Evolutionary conservation across 139 green algal genomes (phyloP).

Genomic region (Chlorella sp.): DNA sequence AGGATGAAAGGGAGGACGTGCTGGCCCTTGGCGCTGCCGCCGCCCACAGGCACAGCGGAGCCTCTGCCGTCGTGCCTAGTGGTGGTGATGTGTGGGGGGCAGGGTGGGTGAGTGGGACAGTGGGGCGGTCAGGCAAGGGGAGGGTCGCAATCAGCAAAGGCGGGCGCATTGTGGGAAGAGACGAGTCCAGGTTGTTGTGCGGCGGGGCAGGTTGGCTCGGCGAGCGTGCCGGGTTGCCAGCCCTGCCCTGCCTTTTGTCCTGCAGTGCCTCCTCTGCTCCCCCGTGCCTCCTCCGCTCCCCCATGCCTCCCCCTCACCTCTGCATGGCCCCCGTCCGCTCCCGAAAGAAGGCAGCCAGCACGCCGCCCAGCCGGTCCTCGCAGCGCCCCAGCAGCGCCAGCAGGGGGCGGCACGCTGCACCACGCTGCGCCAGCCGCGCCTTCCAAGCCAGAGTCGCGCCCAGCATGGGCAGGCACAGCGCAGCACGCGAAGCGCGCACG

Average conservation of each 20-base stretch:
- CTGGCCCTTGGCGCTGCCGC: conserved; percentile 38
- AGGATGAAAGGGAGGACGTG: conserved; percentile 63
- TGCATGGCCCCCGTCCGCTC: conserved; percentile 27
- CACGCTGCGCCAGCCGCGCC: conserved; percentile 1
- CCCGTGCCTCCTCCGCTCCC: background rate
- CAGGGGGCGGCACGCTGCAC: background rate
- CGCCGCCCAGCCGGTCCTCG: conserved; percentile 20
- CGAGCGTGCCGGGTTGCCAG: too few relatives aligned
- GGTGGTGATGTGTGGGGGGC: background rate
- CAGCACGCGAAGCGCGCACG: conserved; percentile 5
- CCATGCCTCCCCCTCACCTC: background rate
- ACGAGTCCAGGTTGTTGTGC: background rate
- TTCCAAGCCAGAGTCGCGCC: conserved; percentile 36
- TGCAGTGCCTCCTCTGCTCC: too few relatives aligned
- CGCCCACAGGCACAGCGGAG: conserved; percentile 9
- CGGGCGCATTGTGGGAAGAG: background rate
- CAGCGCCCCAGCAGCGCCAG: conserved; percentile 26
- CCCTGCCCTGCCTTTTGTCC: too few relatives aligned
- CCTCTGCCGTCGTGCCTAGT: conserved; percentile 18
- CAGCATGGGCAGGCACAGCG: conserved; percentile 56
- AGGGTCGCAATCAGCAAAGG: too few relatives aligned
- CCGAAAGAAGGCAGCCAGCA: conserved; percentile 16
- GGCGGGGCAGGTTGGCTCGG: too few relatives aligned
- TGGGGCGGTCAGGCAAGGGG: background rate
- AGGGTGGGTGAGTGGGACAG: too few relatives aligned